A percentile compares a stretch with the other conserved stretches of the same genome.
These are phyloP conservation scores for Bombardia bombarda DNA, from an alignment of 495 filamentous ascomycete genomes.

Conservation along the genomic window DNA sequence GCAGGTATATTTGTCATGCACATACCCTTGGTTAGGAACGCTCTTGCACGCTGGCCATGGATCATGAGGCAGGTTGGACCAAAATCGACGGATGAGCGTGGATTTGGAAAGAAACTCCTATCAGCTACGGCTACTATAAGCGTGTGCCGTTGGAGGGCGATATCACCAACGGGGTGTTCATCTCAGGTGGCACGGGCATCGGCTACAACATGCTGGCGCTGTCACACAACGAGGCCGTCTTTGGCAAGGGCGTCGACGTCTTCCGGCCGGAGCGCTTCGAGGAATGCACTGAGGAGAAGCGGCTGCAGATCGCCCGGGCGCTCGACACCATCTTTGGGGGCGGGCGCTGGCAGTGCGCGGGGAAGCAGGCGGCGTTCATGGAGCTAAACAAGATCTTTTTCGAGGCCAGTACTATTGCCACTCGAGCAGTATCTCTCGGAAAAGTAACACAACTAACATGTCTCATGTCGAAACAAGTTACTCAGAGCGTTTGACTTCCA, in stretches of 20 bases:
- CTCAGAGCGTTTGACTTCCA: slow-evolving; percentile 48
- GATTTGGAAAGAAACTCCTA: slow-evolving; percentile 27
- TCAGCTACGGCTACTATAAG: slow-evolving; percentile 27
- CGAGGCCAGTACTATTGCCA: slow-evolving; percentile 31
- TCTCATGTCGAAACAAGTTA: slow-evolving; percentile 26
- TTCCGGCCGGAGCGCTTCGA: slow-evolving; percentile 53
- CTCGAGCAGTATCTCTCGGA: neutral
- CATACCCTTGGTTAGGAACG: slow-evolving; percentile 22
- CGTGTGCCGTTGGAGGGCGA: slow-evolving; percentile 46
- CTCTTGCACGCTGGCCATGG: slow-evolving; percentile 29
- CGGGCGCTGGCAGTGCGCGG: slow-evolving; percentile 37
- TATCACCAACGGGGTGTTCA: slow-evolving; percentile 34
- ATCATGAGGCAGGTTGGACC: slow-evolving; percentile 48
- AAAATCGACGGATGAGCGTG: slow-evolving; percentile 42
- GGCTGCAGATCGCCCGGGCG: slow-evolving; percentile 28
- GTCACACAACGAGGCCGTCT: slow-evolving; percentile 27
- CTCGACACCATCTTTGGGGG: slow-evolving; percentile 34
- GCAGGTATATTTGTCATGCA: slow-evolving; percentile 15
- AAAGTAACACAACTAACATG: neutral
- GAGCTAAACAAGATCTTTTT: slow-evolving; percentile 51
- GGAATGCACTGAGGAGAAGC: slow-evolving; percentile 23
- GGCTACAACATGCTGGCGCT: slow-evolving; percentile 36
- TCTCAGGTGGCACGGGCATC: slow-evolving; percentile 46
- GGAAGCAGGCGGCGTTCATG: slow-evolving; percentile 34
- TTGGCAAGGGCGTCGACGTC: slow-evolving; percentile 37